Percentiles rank a stretch among this genome's conserved stretches.
Conservation (phyloP, 305 asterid species). For the Fraxinus floribunda region DNA sequence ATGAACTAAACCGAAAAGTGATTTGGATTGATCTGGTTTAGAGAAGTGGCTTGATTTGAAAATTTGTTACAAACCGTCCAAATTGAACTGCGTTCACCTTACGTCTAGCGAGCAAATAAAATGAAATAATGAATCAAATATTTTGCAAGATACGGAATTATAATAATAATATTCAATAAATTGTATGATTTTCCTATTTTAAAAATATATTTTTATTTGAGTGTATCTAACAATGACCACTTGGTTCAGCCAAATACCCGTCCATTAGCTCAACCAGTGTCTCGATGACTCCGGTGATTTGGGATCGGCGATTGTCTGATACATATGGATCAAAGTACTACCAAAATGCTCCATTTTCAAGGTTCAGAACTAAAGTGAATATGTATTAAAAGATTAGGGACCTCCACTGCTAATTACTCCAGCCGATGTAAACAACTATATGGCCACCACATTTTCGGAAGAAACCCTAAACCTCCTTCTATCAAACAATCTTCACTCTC, state of each 20-base stretch:
- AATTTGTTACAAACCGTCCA: too few relatives aligned
- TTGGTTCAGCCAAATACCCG: neutral
- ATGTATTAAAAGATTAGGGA: neutral
- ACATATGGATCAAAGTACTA: neutral
- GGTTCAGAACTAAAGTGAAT: neutral
- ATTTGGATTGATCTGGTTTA: too few relatives aligned
- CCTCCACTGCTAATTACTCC: neutral
- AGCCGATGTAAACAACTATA: slow-evolving; percentile 9
- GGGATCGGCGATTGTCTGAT: neutral
- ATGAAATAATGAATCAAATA: too few relatives aligned
- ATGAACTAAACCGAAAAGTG: too few relatives aligned
- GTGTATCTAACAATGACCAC: neutral
- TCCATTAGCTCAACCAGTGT: neutral
- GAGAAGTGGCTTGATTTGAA: too few relatives aligned
- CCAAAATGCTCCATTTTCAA: neutral
- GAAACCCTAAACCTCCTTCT: slow-evolving; percentile 15
- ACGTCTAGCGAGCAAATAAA: too few relatives aligned
- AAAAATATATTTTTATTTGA: too few relatives aligned
- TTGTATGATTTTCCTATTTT: neutral
- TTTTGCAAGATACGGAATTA: too few relatives aligned
- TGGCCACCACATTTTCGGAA: neutral
- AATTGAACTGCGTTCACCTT: too few relatives aligned
- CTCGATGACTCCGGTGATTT: neutral
- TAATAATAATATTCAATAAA: neutral
- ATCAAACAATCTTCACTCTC: neutral